Percentiles rank a stretch among this genome's conserved stretches.
Evolutionary conservation across 441 rosid genomes (phyloP).

Genomic region (Metrosideros polymorpha): DNA sequence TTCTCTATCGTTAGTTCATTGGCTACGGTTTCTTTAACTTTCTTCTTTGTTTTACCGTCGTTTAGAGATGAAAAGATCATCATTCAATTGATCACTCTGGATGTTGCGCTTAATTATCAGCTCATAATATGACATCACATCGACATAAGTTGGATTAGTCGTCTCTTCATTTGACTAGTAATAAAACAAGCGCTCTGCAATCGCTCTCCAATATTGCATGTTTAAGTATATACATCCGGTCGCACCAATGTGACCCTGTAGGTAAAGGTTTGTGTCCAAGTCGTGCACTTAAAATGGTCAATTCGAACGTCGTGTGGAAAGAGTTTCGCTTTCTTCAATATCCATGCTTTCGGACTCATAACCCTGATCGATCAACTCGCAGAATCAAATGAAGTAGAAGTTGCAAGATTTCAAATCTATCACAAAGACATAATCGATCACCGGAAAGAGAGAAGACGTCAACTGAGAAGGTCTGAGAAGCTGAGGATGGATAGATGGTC

Average conservation of each 20-base stretch:
- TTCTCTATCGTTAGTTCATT: neutral
- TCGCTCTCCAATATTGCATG: neutral
- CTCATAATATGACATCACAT: neutral
- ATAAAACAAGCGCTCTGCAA: neutral
- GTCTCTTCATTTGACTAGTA: neutral
- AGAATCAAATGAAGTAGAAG: neutral
- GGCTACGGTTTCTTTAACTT: neutral
- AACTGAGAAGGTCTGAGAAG: neutral
- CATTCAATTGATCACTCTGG: neutral
- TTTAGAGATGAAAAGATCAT: neutral
- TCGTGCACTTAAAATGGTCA: neutral
- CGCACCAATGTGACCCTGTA: neutral
- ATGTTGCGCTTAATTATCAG: neutral
- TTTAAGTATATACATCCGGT: neutral
- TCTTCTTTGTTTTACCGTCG: neutral
- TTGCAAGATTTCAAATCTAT: neutral
- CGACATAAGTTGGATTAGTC: neutral
- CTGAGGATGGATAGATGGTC: neutral
- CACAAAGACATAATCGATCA: neutral
- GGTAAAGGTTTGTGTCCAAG: neutral
- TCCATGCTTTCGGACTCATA: neutral
- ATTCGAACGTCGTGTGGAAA: neutral
- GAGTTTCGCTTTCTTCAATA: neutral
- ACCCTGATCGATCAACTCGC: neutral
- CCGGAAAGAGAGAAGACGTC: neutral